phyloP scores from a whole-genome alignment of 345 rosid species.

The Eucalyptus regnans region DNA sequence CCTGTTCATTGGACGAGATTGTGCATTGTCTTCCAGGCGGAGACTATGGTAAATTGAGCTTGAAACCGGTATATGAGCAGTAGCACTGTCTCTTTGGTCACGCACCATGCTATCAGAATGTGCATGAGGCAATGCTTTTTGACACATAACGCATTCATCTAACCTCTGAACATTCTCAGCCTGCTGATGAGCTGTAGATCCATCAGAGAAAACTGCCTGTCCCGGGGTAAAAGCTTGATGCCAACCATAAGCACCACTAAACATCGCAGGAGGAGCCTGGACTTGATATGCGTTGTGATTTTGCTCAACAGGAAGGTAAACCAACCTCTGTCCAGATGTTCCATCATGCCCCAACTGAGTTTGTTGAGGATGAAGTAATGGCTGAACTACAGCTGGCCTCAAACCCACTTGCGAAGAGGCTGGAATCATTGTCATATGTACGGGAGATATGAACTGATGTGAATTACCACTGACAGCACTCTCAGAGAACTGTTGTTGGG shows the following conservation, averaged over 20 bases:
- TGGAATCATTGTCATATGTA: conserved; percentile 30
- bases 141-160: conserved; percentile 53
- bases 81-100: conserved; percentile 14
- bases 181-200: conserved; percentile 22
- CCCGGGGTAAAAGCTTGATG: conserved; percentile 22
- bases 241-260: conserved; percentile 52
- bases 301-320: conserved; percentile 43
- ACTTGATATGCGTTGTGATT: conserved; percentile 24
- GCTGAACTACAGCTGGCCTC: conserved; percentile 36
- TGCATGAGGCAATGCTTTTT: conserved; percentile 58
- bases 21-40: conserved; percentile 15
- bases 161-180: conserved; percentile 20
- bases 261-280: conserved; percentile 11
- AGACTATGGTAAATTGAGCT: conserved; percentile 35
- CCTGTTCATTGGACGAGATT: conserved; percentile 8
- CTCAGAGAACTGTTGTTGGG: conserved; percentile 25
- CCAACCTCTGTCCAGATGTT: conserved; percentile 19
- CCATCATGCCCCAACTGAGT: conserved; percentile 25
- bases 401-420: conserved; percentile 25
- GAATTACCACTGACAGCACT: conserved; percentile 7
- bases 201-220: conserved; percentile 32
- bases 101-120: conserved; percentile 47
- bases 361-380: conserved; percentile 28
- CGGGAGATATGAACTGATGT: conserved; percentile 31
- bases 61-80: conserved; percentile 6